phyloP scores from a whole-genome alignment of 306 rosid genomes.

The Gillenia trifoliata region DNA sequence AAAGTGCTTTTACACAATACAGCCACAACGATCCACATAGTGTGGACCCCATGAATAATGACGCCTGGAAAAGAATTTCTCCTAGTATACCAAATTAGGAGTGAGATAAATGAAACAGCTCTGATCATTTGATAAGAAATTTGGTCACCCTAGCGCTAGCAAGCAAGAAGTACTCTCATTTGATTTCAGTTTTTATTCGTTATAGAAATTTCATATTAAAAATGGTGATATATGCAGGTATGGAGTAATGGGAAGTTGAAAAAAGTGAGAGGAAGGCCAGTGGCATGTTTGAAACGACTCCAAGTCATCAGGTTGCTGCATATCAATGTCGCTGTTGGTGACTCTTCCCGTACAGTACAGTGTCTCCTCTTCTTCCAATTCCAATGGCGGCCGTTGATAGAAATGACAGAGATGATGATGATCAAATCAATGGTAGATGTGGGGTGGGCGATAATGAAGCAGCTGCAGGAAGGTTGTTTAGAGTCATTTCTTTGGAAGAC shows the following conservation, averaged over 20 bases:
- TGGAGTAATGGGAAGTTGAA: constrained; percentile 86
- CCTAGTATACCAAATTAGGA: no score
- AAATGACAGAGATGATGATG: background rate
- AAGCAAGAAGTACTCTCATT: no score
- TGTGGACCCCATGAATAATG: no score
- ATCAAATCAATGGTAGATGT: background rate
- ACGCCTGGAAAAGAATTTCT: no score
- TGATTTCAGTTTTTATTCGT: no score
- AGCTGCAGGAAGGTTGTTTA: constrained; percentile 39
- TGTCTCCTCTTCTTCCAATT: constrained; percentile 45
- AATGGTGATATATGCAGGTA: constrained; percentile 33
- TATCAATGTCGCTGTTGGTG: constrained; percentile 61
- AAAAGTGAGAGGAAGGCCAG: constrained; percentile 82
- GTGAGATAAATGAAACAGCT: no score
- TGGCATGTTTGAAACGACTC: constrained; percentile 18
- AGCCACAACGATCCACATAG: no score
- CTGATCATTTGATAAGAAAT: no score
- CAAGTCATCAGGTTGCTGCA: constrained; percentile 13
- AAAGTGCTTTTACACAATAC: no score
- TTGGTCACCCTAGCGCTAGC: no score
- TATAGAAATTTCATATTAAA: no score
- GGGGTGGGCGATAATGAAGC: background rate
- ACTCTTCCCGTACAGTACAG: constrained; percentile 65
- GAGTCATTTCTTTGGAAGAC: constrained; percentile 65
- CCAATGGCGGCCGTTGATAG: background rate